Percentiles rank a stretch among this genome's conserved stretches.
phyloP scores from a whole-genome alignment of 2,329 filamentous ascomycete genomes.

The Trichoderma sp. region DNA sequence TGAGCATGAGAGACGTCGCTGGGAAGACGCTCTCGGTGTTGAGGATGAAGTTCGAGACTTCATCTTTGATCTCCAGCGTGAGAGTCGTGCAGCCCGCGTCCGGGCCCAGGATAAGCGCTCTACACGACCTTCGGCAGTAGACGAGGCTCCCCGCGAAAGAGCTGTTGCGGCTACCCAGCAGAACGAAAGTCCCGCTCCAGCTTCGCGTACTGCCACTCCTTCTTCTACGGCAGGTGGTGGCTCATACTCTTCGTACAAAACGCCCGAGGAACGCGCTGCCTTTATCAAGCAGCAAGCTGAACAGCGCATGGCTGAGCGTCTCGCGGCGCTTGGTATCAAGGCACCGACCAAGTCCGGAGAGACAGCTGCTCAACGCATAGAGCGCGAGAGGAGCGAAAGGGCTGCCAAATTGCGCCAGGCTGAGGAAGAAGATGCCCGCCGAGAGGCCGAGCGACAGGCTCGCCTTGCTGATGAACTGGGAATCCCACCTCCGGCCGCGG shows the following conservation, averaged over 20 bases:
- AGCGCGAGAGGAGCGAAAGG: conserved; percentile 82
- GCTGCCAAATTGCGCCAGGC: conserved; percentile 84
- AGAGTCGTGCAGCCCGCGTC: conserved; percentile 72
- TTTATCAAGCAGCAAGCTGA: conserved; percentile 98
- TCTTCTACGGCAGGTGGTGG: conserved; percentile 51
- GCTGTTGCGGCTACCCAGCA: not conserved
- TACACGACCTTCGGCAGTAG: conserved; percentile 40
- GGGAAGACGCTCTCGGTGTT: conserved; percentile 94
- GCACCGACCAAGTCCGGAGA: conserved; percentile 76
- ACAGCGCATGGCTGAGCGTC: conserved; percentile 91
- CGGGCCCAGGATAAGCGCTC: conserved; percentile 55
- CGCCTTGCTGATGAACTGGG: conserved; percentile 76
- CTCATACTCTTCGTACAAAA: conserved; percentile 80
- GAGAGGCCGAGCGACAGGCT: conserved; percentile 82
- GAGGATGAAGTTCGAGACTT: conserved; percentile 97
- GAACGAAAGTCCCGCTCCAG: conserved; percentile 49
- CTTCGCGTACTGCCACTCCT: conserved; percentile 49
- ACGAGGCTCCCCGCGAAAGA: conserved; percentile 42
- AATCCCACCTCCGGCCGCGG: conserved; percentile 54
- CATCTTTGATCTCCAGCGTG: conserved; percentile 91
- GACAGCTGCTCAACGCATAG: conserved; percentile 75
- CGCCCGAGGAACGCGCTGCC: conserved; percentile 87
- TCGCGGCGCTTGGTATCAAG: conserved; percentile 90
- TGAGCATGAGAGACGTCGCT: conserved; percentile 87
- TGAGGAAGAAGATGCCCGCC: conserved; percentile 87